These are phyloP conservation scores for Penicillium sp. DNA, from an alignment of 2,329 filamentous ascomycete species.

Conservation along the genomic window DNA sequence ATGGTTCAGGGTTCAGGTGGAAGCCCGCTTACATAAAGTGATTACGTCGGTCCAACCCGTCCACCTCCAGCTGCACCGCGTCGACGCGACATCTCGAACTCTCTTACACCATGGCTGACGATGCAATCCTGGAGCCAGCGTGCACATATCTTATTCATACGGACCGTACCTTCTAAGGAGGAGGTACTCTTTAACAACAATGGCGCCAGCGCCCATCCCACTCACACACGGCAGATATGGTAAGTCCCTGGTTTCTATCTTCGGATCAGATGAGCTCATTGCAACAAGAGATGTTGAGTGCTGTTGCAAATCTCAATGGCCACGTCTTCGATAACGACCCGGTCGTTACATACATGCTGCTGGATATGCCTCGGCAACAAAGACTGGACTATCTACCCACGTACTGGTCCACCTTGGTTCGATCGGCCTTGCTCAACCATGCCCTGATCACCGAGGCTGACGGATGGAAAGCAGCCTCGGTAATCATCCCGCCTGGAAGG, in stretches of 20 bases:
- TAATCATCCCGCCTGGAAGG: constrained; percentile 18
- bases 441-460: constrained; percentile 25
- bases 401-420: constrained; percentile 20
- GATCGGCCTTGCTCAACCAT: constrained; percentile 22
- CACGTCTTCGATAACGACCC: constrained; percentile 23
- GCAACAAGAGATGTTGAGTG: constrained; percentile 10
- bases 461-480: constrained; percentile 23
- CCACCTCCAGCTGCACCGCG: too few relatives aligned
- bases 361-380: constrained; percentile 18
- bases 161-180: neutral
- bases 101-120: too few relatives aligned
- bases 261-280: neutral
- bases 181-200: neutral
- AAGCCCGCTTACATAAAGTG: too few relatives aligned
- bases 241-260: neutral
- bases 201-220: constrained; percentile 8
- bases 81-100: too few relatives aligned
- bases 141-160: constrained; percentile 3
- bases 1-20: too few relatives aligned
- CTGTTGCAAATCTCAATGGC: constrained; percentile 20
- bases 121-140: neutral
- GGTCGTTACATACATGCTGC: constrained; percentile 23
- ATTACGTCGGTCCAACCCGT: too few relatives aligned
- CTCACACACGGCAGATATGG: constrained; percentile 17
- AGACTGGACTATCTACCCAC: constrained; percentile 20